phyloP scores from a whole-genome alignment of 1,284 basidiomycete genomes.

The Puccinia polysora region DNA sequence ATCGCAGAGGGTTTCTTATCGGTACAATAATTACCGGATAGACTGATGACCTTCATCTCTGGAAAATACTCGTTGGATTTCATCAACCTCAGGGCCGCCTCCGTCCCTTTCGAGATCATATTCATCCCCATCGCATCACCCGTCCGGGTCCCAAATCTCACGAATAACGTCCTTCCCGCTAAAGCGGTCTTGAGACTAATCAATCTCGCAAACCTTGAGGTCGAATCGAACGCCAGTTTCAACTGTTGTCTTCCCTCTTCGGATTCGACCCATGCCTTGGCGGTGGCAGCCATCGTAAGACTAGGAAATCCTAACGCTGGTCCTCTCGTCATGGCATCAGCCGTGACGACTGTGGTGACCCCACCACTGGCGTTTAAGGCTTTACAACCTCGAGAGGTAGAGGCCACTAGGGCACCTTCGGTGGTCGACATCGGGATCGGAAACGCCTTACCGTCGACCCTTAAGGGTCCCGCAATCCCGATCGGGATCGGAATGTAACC shows the following conservation, averaged over 20 bases:
- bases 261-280: slow-evolving; percentile 83
- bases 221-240: slow-evolving; percentile 85
- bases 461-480: slow-evolving; percentile 92
- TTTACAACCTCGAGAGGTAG: slow-evolving; percentile 94
- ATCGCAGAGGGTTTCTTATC: slow-evolving; percentile 99
- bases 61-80: slow-evolving; percentile 69
- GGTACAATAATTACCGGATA: slow-evolving; percentile 98
- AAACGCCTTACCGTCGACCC: slow-evolving; percentile 75
- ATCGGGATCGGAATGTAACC: slow-evolving; percentile 95
- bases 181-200: slow-evolving; percentile 76
- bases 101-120: slow-evolving; percentile 84
- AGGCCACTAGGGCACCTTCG: slow-evolving; percentile 95
- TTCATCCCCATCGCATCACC: slow-evolving; percentile 99
- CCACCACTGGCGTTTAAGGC: slow-evolving; percentile 94
- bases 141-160: slow-evolving; percentile 91
- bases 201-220: slow-evolving; percentile 80
- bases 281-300: slow-evolving; percentile 71
- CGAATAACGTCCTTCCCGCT: slow-evolving; percentile 85
- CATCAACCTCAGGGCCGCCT: slow-evolving; percentile 83
- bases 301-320: slow-evolving; percentile 94
- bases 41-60: slow-evolving; percentile 84
- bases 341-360: slow-evolving; percentile 84
- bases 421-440: slow-evolving; percentile 99
- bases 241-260: slow-evolving; percentile 72
- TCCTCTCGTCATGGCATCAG: slow-evolving; percentile 96